These are phyloP conservation scores for Fusarium keratoplasticum DNA, from an alignment of 2,329 filamentous ascomycete species.

Conservation along the genomic window DNA sequence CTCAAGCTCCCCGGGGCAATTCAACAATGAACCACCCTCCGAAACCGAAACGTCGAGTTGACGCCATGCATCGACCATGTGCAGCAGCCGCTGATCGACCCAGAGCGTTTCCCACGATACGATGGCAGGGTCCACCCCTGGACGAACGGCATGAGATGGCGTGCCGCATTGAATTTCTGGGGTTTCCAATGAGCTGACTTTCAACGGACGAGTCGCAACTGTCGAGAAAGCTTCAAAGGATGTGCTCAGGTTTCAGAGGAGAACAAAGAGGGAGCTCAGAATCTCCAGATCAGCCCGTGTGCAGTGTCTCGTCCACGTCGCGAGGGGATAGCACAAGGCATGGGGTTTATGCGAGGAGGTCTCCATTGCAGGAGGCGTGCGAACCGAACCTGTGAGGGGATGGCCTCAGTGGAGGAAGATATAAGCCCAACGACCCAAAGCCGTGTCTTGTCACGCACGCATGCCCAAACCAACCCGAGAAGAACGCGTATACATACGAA, in stretches of 20 bases:
- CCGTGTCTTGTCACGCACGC: not conserved
- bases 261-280: not conserved
- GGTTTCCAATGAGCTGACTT: conserved; percentile 3
- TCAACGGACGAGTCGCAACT: not conserved
- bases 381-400: conserved; percentile 8
- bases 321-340: conserved; percentile 17
- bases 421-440: conserved; percentile 19
- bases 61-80: conserved; percentile 28
- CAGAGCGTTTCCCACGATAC: conserved; percentile 14
- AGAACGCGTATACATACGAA: not conserved
- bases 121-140: conserved; percentile 32
- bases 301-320: conserved; percentile 9
- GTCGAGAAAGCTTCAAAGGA: conserved; percentile 1
- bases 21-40: not conserved
- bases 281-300: not conserved
- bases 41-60: conserved; percentile 17
- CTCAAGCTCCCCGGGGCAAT: not conserved
- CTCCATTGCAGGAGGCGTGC: conserved; percentile 2
- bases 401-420: not conserved
- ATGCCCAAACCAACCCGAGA: not conserved
- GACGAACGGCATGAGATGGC: conserved; percentile 11
- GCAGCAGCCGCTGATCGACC: conserved; percentile 28
- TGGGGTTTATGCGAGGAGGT: conserved; percentile 32
- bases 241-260: conserved; percentile 11
- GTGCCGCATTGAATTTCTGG: conserved; percentile 22